Percentiles rank a stretch among this genome's conserved stretches.
phyloP scores from a whole-genome alignment of 345 rosid genomes.

The Arabidopsis arenosa region DNA sequence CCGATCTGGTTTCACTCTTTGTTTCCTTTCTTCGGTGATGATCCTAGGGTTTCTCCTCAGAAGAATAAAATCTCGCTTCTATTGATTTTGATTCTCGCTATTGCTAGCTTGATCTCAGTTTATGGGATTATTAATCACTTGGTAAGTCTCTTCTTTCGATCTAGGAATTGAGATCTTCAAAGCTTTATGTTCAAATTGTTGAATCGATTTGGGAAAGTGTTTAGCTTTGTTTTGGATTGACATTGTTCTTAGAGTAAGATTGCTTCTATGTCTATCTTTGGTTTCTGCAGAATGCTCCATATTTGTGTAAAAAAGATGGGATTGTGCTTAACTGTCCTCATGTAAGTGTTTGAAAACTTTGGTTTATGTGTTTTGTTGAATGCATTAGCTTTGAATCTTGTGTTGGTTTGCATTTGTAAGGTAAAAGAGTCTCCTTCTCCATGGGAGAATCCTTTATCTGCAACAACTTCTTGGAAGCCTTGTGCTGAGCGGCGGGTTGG shows the following conservation, averaged over 20 bases:
- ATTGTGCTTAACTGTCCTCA: conserved; percentile 91
- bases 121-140: conserved; percentile 66
- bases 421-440: conserved; percentile 94
- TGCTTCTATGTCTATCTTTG: neutral
- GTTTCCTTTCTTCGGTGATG: conserved; percentile 66
- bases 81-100: conserved; percentile 52
- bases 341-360: conserved; percentile 58
- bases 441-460: conserved; percentile 94
- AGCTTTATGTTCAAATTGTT: neutral
- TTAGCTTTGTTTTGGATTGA: conserved; percentile 3
- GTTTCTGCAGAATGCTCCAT: conserved; percentile 72
- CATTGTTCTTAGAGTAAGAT: conserved; percentile 23
- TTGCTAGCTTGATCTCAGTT: conserved; percentile 74
- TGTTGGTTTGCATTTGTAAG: conserved; percentile 52
- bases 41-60: conserved; percentile 74
- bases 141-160: conserved; percentile 57
- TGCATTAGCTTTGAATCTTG: conserved; percentile 26
- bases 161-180: conserved; percentile 23
- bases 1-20: conserved; percentile 60
- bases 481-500: conserved; percentile 90
- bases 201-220: conserved; percentile 18
- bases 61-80: conserved; percentile 61
- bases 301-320: conserved; percentile 94
- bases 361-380: conserved; percentile 24
- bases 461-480: conserved; percentile 99